phyloP scores from a whole-genome alignment of 2,329 filamentous ascomycete species.

The Ophiosphaerella korrae region DNA sequence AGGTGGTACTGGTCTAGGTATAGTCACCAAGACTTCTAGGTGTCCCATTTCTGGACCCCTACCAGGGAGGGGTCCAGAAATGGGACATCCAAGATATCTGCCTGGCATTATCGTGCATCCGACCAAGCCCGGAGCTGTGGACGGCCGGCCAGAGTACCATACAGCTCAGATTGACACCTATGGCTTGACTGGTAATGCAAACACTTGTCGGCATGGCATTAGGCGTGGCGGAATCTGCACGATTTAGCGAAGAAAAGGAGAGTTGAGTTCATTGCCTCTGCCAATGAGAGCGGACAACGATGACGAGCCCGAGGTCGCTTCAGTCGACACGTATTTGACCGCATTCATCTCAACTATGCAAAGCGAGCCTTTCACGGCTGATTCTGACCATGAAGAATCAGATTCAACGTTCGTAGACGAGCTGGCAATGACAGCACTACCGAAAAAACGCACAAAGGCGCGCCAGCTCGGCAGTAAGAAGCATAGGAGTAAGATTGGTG shows the following conservation, averaged over 20 bases:
- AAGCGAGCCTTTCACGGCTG: neutral
- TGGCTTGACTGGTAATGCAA: slow-evolving; percentile 15
- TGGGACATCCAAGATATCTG: too few species aligned
- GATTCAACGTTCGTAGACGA: neutral
- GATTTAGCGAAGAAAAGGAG: slow-evolving; percentile 26
- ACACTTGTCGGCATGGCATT: slow-evolving; percentile 17
- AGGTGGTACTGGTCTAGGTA: too few species aligned
- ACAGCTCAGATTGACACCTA: slow-evolving; percentile 18
- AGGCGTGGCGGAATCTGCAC: slow-evolving; percentile 23
- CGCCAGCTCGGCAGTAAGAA: neutral
- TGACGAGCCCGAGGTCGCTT: neutral
- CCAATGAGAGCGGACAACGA: slow-evolving; percentile 10
- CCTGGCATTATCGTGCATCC: too few species aligned
- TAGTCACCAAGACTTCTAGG: too few species aligned
- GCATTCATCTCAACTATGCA: neutral
- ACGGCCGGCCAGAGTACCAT: slow-evolving; percentile 20
- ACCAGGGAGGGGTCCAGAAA: too few species aligned
- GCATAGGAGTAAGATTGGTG: neutral
- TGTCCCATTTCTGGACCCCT: too few species aligned
- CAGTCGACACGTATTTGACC: neutral
- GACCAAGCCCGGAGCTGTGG: slow-evolving; percentile 10
- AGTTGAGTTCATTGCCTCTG: slow-evolving; percentile 19
- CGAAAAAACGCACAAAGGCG: neutral
- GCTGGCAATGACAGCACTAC: neutral
- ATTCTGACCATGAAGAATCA: neutral